Evolutionary conservation across 768 basidiomycete species (phyloP).

Genomic region (Royoungia palumana): DNA sequence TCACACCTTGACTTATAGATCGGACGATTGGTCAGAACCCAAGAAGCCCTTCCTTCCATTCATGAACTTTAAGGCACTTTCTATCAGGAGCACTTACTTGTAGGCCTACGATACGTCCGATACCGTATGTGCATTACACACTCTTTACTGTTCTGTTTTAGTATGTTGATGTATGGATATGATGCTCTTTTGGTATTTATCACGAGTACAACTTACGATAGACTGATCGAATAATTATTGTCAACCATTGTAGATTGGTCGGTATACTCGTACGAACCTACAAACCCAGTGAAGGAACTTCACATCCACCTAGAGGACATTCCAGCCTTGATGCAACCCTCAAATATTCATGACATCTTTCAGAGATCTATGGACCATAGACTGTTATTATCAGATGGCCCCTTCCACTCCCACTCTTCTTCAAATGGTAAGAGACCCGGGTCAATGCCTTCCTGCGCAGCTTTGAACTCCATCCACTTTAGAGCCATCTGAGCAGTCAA

Average conservation of each 20-base stretch:
- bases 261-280: too few relatives aligned
- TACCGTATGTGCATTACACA: not conserved
- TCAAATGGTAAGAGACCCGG: constrained; percentile 5
- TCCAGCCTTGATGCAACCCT: too few relatives aligned
- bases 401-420: constrained; percentile 19
- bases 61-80: too few relatives aligned
- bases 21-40: not conserved
- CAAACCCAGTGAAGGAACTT: too few relatives aligned
- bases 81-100: not conserved
- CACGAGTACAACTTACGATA: too few relatives aligned
- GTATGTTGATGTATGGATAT: too few relatives aligned
- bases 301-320: too few relatives aligned
- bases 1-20: not conserved
- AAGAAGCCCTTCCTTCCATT: not conserved
- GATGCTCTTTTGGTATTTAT: too few relatives aligned
- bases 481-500: constrained; percentile 22
- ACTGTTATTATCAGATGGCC: not conserved
- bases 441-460: constrained; percentile 4
- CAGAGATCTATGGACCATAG: constrained; percentile 13
- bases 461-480: constrained; percentile 25
- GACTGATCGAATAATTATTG: too few relatives aligned
- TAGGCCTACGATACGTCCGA: not conserved
- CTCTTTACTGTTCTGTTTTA: too few relatives aligned
- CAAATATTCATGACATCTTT: not conserved
- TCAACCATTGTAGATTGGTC: too few relatives aligned